These are phyloP conservation scores for Candida orba DNA, from an alignment of 805 yeast species.

Conservation along the genomic window DNA sequence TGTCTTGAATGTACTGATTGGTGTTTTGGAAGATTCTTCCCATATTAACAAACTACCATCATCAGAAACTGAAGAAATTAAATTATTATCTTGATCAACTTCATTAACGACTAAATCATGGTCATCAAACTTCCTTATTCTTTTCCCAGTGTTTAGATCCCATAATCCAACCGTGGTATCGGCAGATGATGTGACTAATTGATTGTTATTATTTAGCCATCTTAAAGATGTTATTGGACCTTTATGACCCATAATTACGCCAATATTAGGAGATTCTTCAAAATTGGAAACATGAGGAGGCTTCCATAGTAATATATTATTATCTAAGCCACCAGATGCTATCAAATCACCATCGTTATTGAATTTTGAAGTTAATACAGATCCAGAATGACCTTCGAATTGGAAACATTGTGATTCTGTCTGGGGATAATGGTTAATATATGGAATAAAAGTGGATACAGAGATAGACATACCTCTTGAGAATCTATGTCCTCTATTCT, in stretches of 20 bases:
- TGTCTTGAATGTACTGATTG: conserved; percentile 33
- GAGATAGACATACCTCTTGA: not conserved
- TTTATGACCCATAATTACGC: conserved; percentile 48
- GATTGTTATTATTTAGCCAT: conserved; percentile 43
- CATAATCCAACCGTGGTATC: conserved; percentile 56
- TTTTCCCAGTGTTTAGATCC: conserved; percentile 52
- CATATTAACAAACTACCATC: conserved; percentile 55
- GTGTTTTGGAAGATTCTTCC: conserved; percentile 54
- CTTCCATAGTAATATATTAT: conserved; percentile 28
- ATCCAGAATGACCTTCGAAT: conserved; percentile 46
- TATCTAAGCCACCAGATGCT: conserved; percentile 61
- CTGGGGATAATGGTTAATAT: conserved; percentile 7
- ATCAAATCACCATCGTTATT: conserved; percentile 41
- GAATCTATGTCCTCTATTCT: conserved; percentile 5
- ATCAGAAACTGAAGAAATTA: conserved; percentile 52
- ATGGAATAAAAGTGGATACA: conserved; percentile 9
- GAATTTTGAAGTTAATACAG: conserved; percentile 47
- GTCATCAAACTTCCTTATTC: conserved; percentile 46
- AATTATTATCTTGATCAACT: conserved; percentile 31
- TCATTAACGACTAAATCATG: conserved; percentile 52
- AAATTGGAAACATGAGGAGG: conserved; percentile 17
- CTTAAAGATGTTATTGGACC: conserved; percentile 54
- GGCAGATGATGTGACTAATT: conserved; percentile 47
- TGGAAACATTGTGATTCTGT: conserved; percentile 21
- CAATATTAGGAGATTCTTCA: conserved; percentile 30